Evolutionary conservation across 1,284 basidiomycete species (phyloP), one percentile per base, ranked within the genome.

Genomic region (Leucoagaricus sp.): DNA sequence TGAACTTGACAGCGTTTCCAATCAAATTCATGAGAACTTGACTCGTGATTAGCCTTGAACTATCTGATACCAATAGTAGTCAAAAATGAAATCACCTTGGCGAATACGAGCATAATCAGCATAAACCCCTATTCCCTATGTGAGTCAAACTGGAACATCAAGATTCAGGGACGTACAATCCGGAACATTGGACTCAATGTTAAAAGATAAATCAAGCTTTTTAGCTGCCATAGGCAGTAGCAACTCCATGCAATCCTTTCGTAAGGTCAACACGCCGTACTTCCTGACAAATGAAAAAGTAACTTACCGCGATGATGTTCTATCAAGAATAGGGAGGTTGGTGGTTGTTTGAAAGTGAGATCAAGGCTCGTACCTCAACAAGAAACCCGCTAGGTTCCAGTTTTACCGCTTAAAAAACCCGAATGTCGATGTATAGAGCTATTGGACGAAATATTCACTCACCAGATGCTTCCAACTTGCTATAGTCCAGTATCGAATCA

Each of bases 1-100:
- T 88, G 67, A 89, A 88, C 63, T 89, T 89, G 54, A 89, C 84
- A 9, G 86, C 86, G 64, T 89, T 89, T 8, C 86, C 86, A 56
- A 89, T 86, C 41, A 89, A 69, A 64, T 89, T 89, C 86, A 87
- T 87, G 29, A 88, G 70, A 13, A 88, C 86, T 85, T 57, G 7
- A 53, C n/a, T n/a, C n/a, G n/a, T n/a, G n/a, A n/a, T n/a, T 58
- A 23, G 7, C 36, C 25, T 26, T 60, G 49, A 63, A 51, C 25
- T 40, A 26, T 31, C 23, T 57, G 28, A 45, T 4, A 13, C 21
- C 38, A 31, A 45, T 7, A 40, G 33, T 29, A 47, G 15, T 33
- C 13, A 15, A 25, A 31, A 34, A 26, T 26, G 25, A 15, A 60
- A 63, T 52, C 63, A 84, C 85, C 82, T 81, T 89, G 86, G 55